A percentile compares a stretch with the other conserved stretches of the same genome.
Evolutionary conservation across 2,329 filamentous ascomycete genomes (phyloP).

Genomic region (Diaporthe ampelina): DNA sequence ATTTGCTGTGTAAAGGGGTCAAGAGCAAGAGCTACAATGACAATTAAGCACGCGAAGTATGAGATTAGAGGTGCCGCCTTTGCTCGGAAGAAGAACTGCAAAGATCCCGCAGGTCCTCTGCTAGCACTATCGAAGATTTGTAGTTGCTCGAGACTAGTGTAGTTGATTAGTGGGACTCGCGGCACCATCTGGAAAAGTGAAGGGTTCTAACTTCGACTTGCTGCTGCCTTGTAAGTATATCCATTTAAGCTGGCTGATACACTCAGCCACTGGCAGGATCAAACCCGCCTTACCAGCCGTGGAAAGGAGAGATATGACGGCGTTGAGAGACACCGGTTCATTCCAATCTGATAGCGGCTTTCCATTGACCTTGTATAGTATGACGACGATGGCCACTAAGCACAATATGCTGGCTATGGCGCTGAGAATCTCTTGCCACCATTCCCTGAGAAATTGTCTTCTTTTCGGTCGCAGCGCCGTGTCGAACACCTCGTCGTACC

Average conservation of each 20-base stretch:
- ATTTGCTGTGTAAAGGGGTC: constrained; percentile 5
- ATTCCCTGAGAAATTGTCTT: not conserved
- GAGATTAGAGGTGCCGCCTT: not conserved
- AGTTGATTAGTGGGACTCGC: not conserved
- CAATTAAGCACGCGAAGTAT: not conserved
- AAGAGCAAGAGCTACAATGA: constrained; percentile 10
- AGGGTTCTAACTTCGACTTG: not conserved
- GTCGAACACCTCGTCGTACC: not conserved
- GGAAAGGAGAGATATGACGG: not conserved
- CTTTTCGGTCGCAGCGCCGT: not conserved
- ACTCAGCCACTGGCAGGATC: constrained; percentile 11
- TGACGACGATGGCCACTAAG: not conserved
- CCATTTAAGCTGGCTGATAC: constrained; percentile 8
- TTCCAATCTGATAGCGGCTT: not conserved
- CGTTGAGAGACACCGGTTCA: constrained; percentile 2
- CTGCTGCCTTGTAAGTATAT: not conserved
- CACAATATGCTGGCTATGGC: not conserved
- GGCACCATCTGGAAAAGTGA: fast-evolving
- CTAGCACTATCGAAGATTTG: constrained; percentile 4
- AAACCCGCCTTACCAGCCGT: constrained; percentile 6
- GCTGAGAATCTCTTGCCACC: constrained; percentile 23
- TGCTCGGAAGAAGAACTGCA: not conserved
- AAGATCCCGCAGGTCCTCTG: not conserved
- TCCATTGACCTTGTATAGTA: not conserved
- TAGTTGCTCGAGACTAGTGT: not conserved